Evolutionary conservation across 805 yeast species (phyloP), one percentile per base, ranked within the genome.

Genomic region (Scheffersomyces stipitis): DNA sequence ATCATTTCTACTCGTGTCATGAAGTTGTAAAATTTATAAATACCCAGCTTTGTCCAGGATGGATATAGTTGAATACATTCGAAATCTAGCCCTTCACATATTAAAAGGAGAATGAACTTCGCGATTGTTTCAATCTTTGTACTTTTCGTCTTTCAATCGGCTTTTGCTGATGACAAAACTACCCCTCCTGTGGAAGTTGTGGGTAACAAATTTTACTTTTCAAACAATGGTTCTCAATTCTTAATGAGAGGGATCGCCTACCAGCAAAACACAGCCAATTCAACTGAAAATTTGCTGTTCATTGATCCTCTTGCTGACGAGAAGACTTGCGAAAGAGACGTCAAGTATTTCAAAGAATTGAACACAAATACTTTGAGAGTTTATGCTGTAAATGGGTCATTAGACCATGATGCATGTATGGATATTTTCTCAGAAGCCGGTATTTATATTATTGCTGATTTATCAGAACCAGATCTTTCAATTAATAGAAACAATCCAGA

Each of bases 361-460:
- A 64, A 71, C 51, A 83, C 90, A 42, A 85, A 85, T 56, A 82
- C 80, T 39, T 69, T 85, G 48, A 75, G 91, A 69, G 89, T 85
- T 24, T 85, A 85, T 56, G 88, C 91, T 30, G 64, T 85, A 37
- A 78, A 85, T 66, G 66, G 73, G n/a, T 54, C 75, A 28, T 51
- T 66, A 44, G 86, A 83, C 59, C 93, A 85, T 63, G 60, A 75
- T 35, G 73, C 71, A 34, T 85, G 93, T 74, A 80, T 85, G 88
- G 33, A 64, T 22, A 61, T 77, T 48, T 68, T 85, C 49, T 69
- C 71, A 43, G 86, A 85, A 17, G 95, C 91, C 38, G 97, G 96
- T 35, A 90, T 93, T 51, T 93, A 93, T 58, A 87, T 91, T 20
- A 66, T 93, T 53, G 82, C 95, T 28, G 99, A 93, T 66, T 75